Evolutionary conservation across 1,284 basidiomycete species (phyloP).

Genomic region (Heterobasidion parviporum): DNA sequence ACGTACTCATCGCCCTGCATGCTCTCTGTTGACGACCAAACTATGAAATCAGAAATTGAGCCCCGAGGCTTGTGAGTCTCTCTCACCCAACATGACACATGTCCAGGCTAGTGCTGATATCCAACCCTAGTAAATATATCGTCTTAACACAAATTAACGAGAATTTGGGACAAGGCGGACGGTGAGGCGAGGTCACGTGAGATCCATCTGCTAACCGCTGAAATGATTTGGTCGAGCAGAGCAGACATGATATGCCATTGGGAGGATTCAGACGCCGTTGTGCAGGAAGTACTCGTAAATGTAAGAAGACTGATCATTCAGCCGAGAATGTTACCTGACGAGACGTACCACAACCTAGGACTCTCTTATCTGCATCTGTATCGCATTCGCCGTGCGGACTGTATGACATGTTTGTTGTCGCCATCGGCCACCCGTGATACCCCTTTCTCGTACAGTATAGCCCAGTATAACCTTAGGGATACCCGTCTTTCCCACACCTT

Average conservation of each 20-base stretch:
- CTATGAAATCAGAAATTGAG: slow-evolving; percentile 47
- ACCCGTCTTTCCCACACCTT: not conserved
- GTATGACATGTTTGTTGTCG: slow-evolving; percentile 21
- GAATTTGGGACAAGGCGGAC: slow-evolving; percentile 72
- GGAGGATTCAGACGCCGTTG: slow-evolving; percentile 65
- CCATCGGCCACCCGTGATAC: slow-evolving; percentile 7
- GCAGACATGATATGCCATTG: slow-evolving; percentile 66
- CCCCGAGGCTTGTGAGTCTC: slow-evolving; percentile 66
- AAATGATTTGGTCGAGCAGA: slow-evolving; percentile 17
- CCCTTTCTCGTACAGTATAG: slow-evolving; percentile 1
- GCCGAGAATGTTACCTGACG: slow-evolving; percentile 5
- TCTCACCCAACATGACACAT: not conserved
- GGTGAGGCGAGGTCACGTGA: slow-evolving; percentile 34
- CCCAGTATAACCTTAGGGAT: not conserved
- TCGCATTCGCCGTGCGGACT: slow-evolving; percentile 60
- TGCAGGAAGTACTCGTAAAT: slow-evolving; percentile 63
- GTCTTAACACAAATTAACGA: slow-evolving; percentile 77
- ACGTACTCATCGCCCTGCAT: slow-evolving; percentile 10
- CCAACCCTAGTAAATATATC: slow-evolving; percentile 61
- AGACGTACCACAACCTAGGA: slow-evolving; percentile 34
- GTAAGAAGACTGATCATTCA: slow-evolving; percentile 23
- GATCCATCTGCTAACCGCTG: slow-evolving; percentile 2
- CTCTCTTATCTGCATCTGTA: slow-evolving; percentile 68
- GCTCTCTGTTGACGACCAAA: slow-evolving; percentile 4
- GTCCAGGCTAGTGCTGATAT: not conserved